These are phyloP conservation scores for Dipodascus geniculatus DNA, from an alignment of 805 yeast genomes.

Conservation along the genomic window DNA sequence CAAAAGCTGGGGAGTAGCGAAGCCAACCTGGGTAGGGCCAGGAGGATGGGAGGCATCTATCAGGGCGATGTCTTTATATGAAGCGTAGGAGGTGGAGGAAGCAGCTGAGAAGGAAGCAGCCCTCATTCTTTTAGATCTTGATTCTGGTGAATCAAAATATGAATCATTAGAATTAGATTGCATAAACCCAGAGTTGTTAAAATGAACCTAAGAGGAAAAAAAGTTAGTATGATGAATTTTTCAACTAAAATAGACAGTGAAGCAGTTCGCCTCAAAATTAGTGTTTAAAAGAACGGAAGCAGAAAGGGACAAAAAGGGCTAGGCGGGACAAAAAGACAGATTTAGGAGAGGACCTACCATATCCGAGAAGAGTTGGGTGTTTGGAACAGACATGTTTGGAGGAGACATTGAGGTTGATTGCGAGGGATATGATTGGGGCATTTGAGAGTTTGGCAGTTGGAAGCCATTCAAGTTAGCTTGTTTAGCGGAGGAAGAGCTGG, in stretches of 20 bases:
- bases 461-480: not conserved
- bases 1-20: slow-evolving; percentile 66
- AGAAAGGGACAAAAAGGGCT: not conserved
- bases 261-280: not conserved
- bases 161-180: not conserved
- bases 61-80: slow-evolving; percentile 30
- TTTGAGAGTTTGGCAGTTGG: not conserved
- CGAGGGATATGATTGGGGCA: not conserved
- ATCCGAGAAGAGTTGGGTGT: not conserved
- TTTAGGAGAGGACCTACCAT: not conserved
- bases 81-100: slow-evolving; percentile 46
- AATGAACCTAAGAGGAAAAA: not conserved
- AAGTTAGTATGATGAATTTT: not conserved
- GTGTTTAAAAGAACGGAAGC: not conserved
- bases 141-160: not conserved
- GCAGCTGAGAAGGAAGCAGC: slow-evolving; percentile 52
- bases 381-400: not conserved
- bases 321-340: too few species aligned
- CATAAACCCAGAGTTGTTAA: not conserved
- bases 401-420: not conserved
- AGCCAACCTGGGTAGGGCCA: slow-evolving; percentile 61
- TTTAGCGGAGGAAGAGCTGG: not conserved
- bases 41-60: slow-evolving; percentile 9
- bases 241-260: not conserved
- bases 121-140: slow-evolving; percentile 4